Evolutionary conservation across 1,284 basidiomycete species (phyloP).

Genomic region (Naganishia albida): DNA sequence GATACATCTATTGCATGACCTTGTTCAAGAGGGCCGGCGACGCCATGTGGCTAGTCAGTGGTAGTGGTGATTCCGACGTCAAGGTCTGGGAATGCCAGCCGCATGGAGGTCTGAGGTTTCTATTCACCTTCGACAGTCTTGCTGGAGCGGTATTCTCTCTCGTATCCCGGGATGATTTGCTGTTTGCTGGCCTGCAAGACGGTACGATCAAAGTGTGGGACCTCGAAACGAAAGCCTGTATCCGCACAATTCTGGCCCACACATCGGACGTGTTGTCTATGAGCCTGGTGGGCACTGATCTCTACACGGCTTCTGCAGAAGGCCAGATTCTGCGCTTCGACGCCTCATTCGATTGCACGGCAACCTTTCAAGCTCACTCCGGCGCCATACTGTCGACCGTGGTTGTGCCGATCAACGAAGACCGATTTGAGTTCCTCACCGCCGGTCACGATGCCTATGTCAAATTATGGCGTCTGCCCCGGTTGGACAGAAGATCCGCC

Average conservation of each 20-base stretch:
- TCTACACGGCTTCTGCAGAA: constrained; percentile 81
- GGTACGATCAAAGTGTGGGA: constrained; percentile 91
- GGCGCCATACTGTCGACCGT: constrained; percentile 79
- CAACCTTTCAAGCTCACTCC: constrained; percentile 75
- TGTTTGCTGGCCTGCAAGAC: constrained; percentile 91
- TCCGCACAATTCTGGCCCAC: constrained; percentile 82
- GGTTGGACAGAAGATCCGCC: constrained; percentile 30
- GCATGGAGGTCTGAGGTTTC: constrained; percentile 27
- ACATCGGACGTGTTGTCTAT: constrained; percentile 82
- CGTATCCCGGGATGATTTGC: constrained; percentile 70
- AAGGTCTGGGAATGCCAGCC: constrained; percentile 60
- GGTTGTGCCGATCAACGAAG: constrained; percentile 47
- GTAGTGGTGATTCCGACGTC: constrained; percentile 83
- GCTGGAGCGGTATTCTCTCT: constrained; percentile 70
- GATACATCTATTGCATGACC: constrained; percentile 87
- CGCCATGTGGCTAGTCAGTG: constrained; percentile 68
- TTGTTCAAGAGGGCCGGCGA: constrained; percentile 55
- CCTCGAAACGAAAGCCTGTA: constrained; percentile 79
- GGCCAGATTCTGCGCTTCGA: constrained; percentile 82
- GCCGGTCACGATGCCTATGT: constrained; percentile 82
- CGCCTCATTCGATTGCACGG: constrained; percentile 76
- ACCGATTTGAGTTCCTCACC: constrained; percentile 63
- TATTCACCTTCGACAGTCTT: constrained; percentile 44
- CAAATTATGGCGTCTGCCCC: constrained; percentile 66
- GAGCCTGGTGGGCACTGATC: constrained; percentile 69